Evolutionary conservation across 768 basidiomycete genomes (phyloP), one percentile per base, ranked within the genome.

Genomic region (Hygrocybe coccinea): DNA sequence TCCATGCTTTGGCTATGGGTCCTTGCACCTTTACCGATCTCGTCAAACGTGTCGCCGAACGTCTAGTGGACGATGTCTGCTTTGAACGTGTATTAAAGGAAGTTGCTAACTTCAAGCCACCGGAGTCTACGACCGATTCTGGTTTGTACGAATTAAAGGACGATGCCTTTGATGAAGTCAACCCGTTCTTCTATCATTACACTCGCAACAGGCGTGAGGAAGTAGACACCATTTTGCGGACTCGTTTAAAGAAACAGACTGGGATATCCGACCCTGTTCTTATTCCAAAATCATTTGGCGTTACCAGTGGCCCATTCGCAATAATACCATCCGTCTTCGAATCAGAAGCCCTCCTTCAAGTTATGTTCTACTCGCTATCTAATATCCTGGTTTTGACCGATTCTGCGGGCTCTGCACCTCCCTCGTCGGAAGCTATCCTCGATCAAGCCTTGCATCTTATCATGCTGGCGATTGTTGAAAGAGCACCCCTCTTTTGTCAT

Each of bases 171-270:
- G 87, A 85, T 58, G 89, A 97, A 59, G 88, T 97, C 59, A 89
- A 97, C 63, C 94, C 95, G 0, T 97, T 94, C 73, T 97, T 95
- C 75, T 90, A 88, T 65, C 95, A 97, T 66, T 97, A 97, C 68
- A 87, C 91, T 14, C 80, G 95, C 38, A 98, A 98, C 72, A 86
- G 91, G 62, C 81, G 94, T 38, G 91, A 95, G 63, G 91, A 94
- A 66, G 95, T 92, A 22, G 92, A 94, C 64, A 81, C 76, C 39
- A 80, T 89, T 3, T 72, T 95, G 47, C 78, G 82, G 57, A 79
- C 77, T 47, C 78, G 90, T 43, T 62, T 85, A 50, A 85, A 81
- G 76, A 88, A 85, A 75, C 77, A 76, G 60, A 79, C 78, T 0
- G 81, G 83, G 47, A 70, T 78, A 43, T 66, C 74, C 50, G 84